Evolutionary conservation across 108 stramenopile genomes (phyloP), one percentile per base, ranked within the genome.

Genomic region (Conticribra weissflogii): DNA sequence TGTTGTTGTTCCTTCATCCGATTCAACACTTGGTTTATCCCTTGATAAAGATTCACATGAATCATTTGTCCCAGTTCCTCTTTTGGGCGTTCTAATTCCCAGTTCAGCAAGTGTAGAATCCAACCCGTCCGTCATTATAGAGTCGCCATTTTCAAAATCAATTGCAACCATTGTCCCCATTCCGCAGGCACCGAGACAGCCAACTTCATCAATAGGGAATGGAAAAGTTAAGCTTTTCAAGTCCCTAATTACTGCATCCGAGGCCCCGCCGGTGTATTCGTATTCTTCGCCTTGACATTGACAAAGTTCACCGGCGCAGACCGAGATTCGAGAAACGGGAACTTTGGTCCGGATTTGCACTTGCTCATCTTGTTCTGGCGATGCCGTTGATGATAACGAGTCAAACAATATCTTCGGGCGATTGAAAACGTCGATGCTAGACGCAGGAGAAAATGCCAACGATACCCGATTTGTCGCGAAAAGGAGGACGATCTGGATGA

Each of bases 101-200:
- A 78, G 15, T 33, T 78, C 68, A 54, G 27, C 3, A 44, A 64
- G 34, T 15, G 80, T 80, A 41, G 71, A 76, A 15, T 81, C 65
- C 16, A 84, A 30, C 16, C 80, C 79, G 57, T 72, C 68, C 25
- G 78, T 73, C 67, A 84, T 74, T 25, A 69, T 72, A n/a, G 63
- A 59, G 36, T 66, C 70, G 9, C 83, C 83, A 58, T 81, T 78
- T 60, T 84, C 81, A 52, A 67, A 84, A 61, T 84, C 83, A 55
- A 84, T 84, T 30, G 83, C 80, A 51, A 84, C 65, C 83, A 84
- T 84, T 18, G 83, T 81, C n/a, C 81, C 83, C 72, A 78, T 78
- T 23, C 83, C 83, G 54, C 83, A 84, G 7, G 81, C 83, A 16
- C 83, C 83, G 29, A 84, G 51, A 47, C 83, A 84, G 18, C 76